Conservation (phyloP, 2,329 filamentous ascomycete species). For the Talaromyces pinophilus region DNA sequence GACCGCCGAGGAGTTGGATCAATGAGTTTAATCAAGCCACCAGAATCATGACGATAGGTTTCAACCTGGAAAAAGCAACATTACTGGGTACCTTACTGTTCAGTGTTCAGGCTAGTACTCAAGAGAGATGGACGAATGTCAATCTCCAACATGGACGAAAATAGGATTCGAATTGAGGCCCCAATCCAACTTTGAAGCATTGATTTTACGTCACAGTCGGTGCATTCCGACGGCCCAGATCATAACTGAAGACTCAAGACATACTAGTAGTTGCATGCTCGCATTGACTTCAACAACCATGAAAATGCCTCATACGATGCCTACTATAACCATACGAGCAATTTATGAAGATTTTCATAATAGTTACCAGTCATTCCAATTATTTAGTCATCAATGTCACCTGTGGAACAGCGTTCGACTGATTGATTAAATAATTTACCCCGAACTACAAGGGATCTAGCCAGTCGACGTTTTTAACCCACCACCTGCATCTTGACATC, state of each 20-base stretch:
- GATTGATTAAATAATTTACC: not conserved
- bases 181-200: not conserved
- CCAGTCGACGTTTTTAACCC: not conserved
- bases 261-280: not conserved
- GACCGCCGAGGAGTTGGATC: not conserved
- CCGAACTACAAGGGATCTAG: not conserved
- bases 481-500: not conserved
- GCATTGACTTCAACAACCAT: not conserved
- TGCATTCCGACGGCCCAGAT: not conserved
- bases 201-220: slow-evolving; percentile 6
- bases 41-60: not conserved
- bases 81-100: not conserved
- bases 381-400: slow-evolving; percentile 1
- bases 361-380: not conserved
- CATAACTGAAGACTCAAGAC: not conserved
- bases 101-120: not conserved
- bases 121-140: not conserved
- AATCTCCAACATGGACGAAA: not conserved
- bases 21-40: slow-evolving; percentile 15
- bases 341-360: not conserved
- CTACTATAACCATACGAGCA: not conserved
- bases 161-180: not conserved
- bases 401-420: not conserved
- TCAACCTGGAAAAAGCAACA: not conserved
- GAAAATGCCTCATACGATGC: slow-evolving; percentile 6